Evolutionary conservation across 441 rosid species (phyloP).

Genomic region (Daphne laureola): DNA sequence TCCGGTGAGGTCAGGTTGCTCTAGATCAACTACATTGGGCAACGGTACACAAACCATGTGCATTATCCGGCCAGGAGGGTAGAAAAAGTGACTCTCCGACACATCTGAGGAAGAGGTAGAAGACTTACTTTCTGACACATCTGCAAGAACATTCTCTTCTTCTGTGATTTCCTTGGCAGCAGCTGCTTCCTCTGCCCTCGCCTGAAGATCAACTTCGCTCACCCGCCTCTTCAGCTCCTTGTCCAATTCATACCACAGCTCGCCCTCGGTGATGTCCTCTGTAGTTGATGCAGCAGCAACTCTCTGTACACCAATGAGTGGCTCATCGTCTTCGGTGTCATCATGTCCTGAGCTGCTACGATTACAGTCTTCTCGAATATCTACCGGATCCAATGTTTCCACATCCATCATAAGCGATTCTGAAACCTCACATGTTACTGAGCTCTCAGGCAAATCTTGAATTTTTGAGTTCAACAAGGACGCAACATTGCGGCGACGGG

Average conservation of each 20-base stretch:
- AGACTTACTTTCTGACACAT: constrained; percentile 32
- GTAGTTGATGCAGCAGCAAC: constrained; percentile 27
- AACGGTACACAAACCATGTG: constrained; percentile 54
- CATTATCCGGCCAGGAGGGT: constrained; percentile 85
- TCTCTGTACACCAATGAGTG: constrained; percentile 32
- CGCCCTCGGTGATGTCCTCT: constrained; percentile 61
- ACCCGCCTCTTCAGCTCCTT: constrained; percentile 73
- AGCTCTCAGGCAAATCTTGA: constrained; percentile 40
- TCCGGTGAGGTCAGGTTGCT: constrained; percentile 12
- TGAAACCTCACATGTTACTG: constrained; percentile 36
- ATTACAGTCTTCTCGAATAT: constrained; percentile 28
- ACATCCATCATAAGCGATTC: constrained; percentile 32
- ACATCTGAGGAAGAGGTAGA: constrained; percentile 31
- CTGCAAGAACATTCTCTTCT: constrained; percentile 53
- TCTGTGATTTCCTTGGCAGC: constrained; percentile 65
- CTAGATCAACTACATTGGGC: constrained; percentile 23
- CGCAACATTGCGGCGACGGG: constrained; percentile 55
- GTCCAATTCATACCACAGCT: constrained; percentile 82
- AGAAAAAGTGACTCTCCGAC: constrained; percentile 62
- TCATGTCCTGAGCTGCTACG: constrained; percentile 45
- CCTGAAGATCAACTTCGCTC: constrained; percentile 39
- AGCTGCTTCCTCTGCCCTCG: constrained; percentile 72
- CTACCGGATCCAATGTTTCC: constrained; percentile 20
- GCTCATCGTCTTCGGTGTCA: constrained; percentile 65
- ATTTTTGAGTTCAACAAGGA: constrained; percentile 31